Percentiles rank a stretch among this genome's conserved stretches.
These are phyloP conservation scores for Elsinoe ampelina DNA, from an alignment of 2,329 filamentous ascomycete species.

Conservation along the genomic window DNA sequence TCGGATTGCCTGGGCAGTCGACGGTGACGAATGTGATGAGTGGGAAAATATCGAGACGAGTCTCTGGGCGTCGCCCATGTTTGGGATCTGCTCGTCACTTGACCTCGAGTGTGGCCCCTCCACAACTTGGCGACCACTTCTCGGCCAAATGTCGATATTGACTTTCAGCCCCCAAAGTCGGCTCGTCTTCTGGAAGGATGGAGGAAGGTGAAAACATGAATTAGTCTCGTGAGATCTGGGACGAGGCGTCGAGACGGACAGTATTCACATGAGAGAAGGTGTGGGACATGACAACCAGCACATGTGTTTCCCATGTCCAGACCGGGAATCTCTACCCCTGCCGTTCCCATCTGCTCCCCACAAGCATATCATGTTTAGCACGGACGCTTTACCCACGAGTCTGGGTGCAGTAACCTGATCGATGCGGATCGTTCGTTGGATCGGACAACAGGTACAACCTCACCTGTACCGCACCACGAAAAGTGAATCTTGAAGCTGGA, in stretches of 20 bases:
- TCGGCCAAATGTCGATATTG: neutral
- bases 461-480: neutral
- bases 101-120: neutral
- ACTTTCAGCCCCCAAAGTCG: neutral
- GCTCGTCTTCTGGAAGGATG: slow-evolving; percentile 2
- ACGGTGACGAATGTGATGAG: neutral
- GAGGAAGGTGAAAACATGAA: neutral
- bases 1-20: neutral
- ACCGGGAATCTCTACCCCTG: neutral
- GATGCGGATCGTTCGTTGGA: neutral
- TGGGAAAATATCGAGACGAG: neutral
- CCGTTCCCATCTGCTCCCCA: neutral
- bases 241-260: neutral
- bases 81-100: neutral
- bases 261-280: neutral
- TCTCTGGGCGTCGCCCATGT: neutral
- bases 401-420: slow-evolving; percentile 8
- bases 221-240: neutral
- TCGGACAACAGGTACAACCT: neutral
- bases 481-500: neutral
- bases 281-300: neutral
- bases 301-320: neutral
- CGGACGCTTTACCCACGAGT: neutral
- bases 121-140: slow-evolving; percentile 2
- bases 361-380: neutral